Evolutionary conservation across 169 alveolate species (phyloP).

Genomic region (Amoebophrya sp.): DNA sequence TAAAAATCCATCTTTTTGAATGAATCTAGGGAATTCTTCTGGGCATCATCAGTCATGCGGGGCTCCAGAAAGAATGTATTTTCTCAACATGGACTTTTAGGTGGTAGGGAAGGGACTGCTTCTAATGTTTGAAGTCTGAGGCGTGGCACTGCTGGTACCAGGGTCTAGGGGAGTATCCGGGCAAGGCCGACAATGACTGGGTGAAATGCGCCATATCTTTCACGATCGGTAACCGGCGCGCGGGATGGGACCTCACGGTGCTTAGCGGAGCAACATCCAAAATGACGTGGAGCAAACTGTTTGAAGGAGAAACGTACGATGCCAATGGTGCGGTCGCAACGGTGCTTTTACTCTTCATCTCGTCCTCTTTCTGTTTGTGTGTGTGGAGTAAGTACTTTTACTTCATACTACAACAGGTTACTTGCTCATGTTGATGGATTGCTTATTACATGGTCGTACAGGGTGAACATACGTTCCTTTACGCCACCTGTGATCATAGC

Average conservation of each 20-base stretch:
- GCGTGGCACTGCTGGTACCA: constrained; percentile 31
- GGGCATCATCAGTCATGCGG: too few relatives aligned
- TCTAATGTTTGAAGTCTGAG: not conserved
- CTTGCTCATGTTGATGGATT: too few relatives aligned
- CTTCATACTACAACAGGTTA: too few relatives aligned
- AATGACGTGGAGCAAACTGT: not conserved
- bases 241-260: constrained; percentile 11
- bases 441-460: not conserved
- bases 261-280: not conserved
- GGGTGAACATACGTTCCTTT: not conserved
- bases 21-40: too few relatives aligned
- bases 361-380: not conserved
- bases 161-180: not conserved
- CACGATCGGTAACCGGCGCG: not conserved
- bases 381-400: too few relatives aligned
- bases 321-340: not conserved
- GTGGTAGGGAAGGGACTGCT: too few relatives aligned
- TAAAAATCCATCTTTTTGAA: too few relatives aligned
- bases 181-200: not conserved
- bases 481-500: not conserved
- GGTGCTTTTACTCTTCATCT: not conserved
- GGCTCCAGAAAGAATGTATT: too few relatives aligned
- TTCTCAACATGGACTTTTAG: too few relatives aligned
- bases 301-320: not conserved
- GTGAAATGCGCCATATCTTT: not conserved